Conservation (phyloP, 768 basidiomycete genomes). For the Naematelia aurantialba region DNA sequence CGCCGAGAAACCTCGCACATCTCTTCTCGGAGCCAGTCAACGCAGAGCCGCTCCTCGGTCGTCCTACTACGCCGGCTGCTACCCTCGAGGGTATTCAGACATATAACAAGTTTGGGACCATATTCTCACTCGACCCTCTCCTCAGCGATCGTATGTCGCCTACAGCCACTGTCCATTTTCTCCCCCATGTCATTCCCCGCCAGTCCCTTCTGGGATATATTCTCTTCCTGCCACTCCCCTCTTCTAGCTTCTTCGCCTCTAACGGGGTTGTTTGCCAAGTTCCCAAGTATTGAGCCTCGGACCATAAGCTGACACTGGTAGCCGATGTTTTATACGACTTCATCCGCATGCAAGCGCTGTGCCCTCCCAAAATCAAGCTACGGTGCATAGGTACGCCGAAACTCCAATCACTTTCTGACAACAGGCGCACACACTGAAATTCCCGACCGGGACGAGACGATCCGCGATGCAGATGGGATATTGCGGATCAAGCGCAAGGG, state of each 20-base stretch:
- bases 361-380: slow-evolving; percentile 23
- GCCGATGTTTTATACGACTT: slow-evolving; percentile 73
- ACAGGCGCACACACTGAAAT: slow-evolving; percentile 63
- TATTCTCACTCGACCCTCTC: slow-evolving; percentile 16
- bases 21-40: slow-evolving; percentile 27
- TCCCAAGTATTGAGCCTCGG: background rate
- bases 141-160: slow-evolving; percentile 28
- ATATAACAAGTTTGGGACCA: slow-evolving; percentile 4
- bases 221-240: too few relatives aligned
- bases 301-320: slow-evolving; percentile 41
- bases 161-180: too few relatives aligned
- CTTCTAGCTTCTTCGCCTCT: background rate
- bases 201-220: background rate
- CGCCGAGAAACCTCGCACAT: slow-evolving; percentile 13
- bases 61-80: slow-evolving; percentile 3
- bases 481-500: slow-evolving; percentile 16
- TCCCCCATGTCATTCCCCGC: too few relatives aligned
- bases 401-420: slow-evolving; percentile 53
- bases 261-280: background rate
- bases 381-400: slow-evolving; percentile 10
- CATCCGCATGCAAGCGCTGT: slow-evolving; percentile 59
- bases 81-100: slow-evolving; percentile 8
- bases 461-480: slow-evolving; percentile 53
- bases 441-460: slow-evolving; percentile 64
- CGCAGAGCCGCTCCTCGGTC: slow-evolving; percentile 21